phyloP scores from a whole-genome alignment of 2,329 filamentous ascomycete species.

The Botrytis fragariae region DNA sequence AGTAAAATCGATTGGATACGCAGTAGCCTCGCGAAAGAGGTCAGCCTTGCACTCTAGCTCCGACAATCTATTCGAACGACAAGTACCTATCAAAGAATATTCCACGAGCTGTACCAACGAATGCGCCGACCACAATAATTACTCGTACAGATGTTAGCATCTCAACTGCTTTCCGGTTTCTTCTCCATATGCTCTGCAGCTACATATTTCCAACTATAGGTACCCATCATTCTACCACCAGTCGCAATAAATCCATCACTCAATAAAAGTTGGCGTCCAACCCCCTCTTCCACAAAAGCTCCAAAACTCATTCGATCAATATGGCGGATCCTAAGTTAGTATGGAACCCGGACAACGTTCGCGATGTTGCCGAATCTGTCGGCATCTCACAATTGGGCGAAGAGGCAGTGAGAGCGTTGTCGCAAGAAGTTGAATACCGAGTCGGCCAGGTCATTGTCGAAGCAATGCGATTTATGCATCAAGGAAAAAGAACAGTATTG shows the following conservation, averaged over 20 bases:
- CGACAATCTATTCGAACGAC: not conserved
- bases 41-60: conserved; percentile 13
- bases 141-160: not conserved
- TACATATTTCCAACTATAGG: not conserved
- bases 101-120: not conserved
- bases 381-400: conserved; percentile 79
- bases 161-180: not conserved
- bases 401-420: conserved; percentile 81
- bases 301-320: not conserved
- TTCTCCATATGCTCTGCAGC: not conserved
- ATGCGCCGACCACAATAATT: conserved; percentile 8
- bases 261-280: not conserved
- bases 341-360: conserved; percentile 96
- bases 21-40: not conserved
- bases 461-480: conserved; percentile 93
- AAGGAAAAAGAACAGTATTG: conserved; percentile 79
- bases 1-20: not conserved
- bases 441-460: conserved; percentile 92
- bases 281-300: not conserved
- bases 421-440: conserved; percentile 93
- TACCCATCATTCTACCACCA: no score
- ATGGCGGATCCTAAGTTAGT: conserved; percentile 51
- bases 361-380: conserved; percentile 93
- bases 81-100: conserved; percentile 7
- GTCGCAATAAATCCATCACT: not conserved